Evolutionary conservation across 2,329 filamentous ascomycete genomes (phyloP).

Genomic region (Pseudogymnoascus sp.): DNA sequence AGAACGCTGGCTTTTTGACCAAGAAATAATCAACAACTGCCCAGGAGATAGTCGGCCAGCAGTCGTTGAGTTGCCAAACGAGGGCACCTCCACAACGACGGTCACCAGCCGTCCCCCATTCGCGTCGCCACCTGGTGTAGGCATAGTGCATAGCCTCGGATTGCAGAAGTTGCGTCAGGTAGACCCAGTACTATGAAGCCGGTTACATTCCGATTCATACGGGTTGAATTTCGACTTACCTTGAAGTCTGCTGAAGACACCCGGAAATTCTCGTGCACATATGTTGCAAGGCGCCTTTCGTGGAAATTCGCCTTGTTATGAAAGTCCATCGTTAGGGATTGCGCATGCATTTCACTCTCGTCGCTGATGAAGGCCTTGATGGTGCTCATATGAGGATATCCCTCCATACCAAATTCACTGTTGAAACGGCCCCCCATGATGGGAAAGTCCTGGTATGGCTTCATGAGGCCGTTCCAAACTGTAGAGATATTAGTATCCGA

Average conservation of each 20-base stretch:
- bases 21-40: constrained; percentile 54
- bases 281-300: constrained; percentile 41
- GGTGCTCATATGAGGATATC: constrained; percentile 37
- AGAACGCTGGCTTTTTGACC: constrained; percentile 45
- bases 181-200: constrained; percentile 21
- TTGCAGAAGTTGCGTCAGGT: constrained; percentile 24
- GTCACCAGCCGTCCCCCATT: constrained; percentile 19
- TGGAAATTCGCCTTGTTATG: constrained; percentile 49
- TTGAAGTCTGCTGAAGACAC: constrained; percentile 20
- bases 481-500: not conserved
- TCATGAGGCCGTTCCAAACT: constrained; percentile 48
- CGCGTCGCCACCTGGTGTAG: constrained; percentile 24
- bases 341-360: constrained; percentile 41
- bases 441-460: constrained; percentile 44
- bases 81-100: constrained; percentile 52
- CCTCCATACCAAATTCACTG: constrained; percentile 49
- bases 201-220: not conserved
- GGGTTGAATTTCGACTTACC: not conserved
- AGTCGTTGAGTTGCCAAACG: constrained; percentile 66
- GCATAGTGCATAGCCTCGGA: constrained; percentile 27
- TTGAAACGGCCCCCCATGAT: constrained; percentile 46
- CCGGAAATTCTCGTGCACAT: constrained; percentile 25
- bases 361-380: constrained; percentile 44
- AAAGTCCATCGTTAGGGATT: constrained; percentile 46
- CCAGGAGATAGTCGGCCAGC: constrained; percentile 62